Conservation (phyloP, 805 yeast genomes). For the Sungouiella blattae region DNA sequence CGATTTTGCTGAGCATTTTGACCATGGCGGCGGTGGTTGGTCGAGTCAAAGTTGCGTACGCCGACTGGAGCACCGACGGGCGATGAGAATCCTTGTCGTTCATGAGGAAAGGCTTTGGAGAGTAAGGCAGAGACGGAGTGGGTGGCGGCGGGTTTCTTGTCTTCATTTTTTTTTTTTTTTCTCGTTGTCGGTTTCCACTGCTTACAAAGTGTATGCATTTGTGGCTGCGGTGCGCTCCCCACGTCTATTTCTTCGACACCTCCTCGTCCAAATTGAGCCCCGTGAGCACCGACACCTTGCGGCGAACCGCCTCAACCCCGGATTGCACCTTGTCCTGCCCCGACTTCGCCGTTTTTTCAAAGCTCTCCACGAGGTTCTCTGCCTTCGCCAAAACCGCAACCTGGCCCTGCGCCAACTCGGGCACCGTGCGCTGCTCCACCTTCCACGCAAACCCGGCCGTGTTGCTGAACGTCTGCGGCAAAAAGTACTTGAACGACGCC, state of each 20-base stretch:
- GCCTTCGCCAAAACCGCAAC: slow-evolving; percentile 45
- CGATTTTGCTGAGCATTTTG: slow-evolving; percentile 15
- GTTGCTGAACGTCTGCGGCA: slow-evolving; percentile 70
- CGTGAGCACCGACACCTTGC: slow-evolving; percentile 50
- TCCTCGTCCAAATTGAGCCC: slow-evolving; percentile 67
- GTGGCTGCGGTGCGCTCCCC: no score
- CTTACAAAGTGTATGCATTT: no score
- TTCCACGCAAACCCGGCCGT: slow-evolving; percentile 55
- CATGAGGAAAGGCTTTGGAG: no score
- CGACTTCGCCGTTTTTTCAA: slow-evolving; percentile 41
- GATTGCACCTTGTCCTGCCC: slow-evolving; percentile 36
- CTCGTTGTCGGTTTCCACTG: no score
- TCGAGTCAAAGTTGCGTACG: slow-evolving; percentile 11
- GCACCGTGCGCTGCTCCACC: slow-evolving; percentile 57
- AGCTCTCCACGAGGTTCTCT: slow-evolving; percentile 30
- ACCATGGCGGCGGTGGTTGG: slow-evolving; percentile 18
- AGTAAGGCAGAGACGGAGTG: no score
- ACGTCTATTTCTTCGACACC: slow-evolving; percentile 44
- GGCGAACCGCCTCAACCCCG: slow-evolving; percentile 38
- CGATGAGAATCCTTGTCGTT: not conserved
- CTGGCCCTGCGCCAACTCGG: slow-evolving; percentile 64
- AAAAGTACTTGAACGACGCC: slow-evolving; percentile 61
- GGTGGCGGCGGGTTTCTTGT: no score
- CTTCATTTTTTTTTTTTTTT: no score
- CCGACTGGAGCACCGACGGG: slow-evolving; percentile 4